Conservation (phyloP, 164 flowering plant genomes). For the Stephania yunnanensis region DNA sequence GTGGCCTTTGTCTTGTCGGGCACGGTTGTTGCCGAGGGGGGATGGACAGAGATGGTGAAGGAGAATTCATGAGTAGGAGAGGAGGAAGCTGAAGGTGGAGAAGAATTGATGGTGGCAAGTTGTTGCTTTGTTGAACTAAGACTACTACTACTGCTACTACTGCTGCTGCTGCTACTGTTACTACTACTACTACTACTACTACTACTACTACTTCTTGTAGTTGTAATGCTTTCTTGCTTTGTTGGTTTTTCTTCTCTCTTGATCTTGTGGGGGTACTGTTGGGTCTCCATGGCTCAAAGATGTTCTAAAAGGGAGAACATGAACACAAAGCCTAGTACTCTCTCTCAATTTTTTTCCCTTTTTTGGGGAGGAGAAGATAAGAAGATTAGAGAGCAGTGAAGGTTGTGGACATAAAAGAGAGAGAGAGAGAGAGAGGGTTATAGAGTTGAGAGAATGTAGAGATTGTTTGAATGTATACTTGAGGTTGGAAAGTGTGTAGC, state of each 20-base stretch:
- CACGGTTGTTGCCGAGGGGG: slow-evolving; percentile 19
- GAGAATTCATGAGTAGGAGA: slow-evolving; percentile 94
- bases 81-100: slow-evolving; percentile 53
- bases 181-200: too few relatives aligned
- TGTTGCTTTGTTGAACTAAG: slow-evolving; percentile 10
- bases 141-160: too few relatives aligned
- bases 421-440: slow-evolving; percentile 1
- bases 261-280: slow-evolving; percentile 13
- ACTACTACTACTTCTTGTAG: not conserved
- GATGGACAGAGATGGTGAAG: slow-evolving; percentile 71
- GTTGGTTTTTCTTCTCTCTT: not conserved
- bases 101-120: not conserved
- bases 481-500: slow-evolving; percentile 9
- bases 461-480: not conserved
- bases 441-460: not conserved
- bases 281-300: slow-evolving; percentile 29
- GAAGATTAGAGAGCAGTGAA: slow-evolving; percentile 25
- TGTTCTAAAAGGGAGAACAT: not conserved
- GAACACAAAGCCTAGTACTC: not conserved
- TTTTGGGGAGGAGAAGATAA: slow-evolving; percentile 19
- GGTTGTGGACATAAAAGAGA: slow-evolving; percentile 18
- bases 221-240: slow-evolving; percentile 11
- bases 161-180: too few relatives aligned
- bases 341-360: not conserved
- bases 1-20: slow-evolving; percentile 17